Evolutionary conservation across 2,329 filamentous ascomycete species (phyloP), one percentile per base, ranked within the genome.

Genomic region (Fusarium neocosmosporiellum): DNA sequence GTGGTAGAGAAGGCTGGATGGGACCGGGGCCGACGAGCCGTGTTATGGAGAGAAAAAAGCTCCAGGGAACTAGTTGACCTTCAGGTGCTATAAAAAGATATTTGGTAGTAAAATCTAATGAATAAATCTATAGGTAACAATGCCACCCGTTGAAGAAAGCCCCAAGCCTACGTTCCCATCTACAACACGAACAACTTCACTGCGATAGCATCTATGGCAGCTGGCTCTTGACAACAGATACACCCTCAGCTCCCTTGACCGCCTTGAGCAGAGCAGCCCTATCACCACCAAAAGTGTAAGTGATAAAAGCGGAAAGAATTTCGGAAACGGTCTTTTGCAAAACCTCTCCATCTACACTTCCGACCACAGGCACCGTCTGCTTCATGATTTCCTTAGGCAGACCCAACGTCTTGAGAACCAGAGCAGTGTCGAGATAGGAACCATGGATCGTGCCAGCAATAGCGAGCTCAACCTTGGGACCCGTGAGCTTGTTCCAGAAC

Each of bases 401-500:
- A 14, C 59, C 50, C 0, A 82, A 18, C 0, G 67, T 74, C 10
- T 63, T 69, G 18, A 81, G 37, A 7, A 82, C 22, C 8, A 74
- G 59, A 14, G 81, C 78, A 1, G 77, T 72, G 46, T 83, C 81
- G 0, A 79, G 80, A 36, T 78, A 83, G 0, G 79, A 78, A 0
- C 76, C 79, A 20, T 83, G 81, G 1, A 70, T 59, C 2, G 81
- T 78, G 0, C 77, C 75, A 2, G 67, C 29, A 10, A 82, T 66
- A 2, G 63, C 48, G 5, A 79, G 55, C 27, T 81, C 73, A 31
- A 77, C 54, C 46, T 77, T 76, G 24, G 72, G 59, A 0, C 78
- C 80, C 3, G 67, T 69, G 4, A 82, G 75, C 13, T 67, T 71
- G 0, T 75, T 61, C 62, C 74, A 82, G 65, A 82, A 79, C 9